Base-by-base conservation (phyloP, 1,284 basidiomycete genomes). In the Microbotryum intermedium region DNA sequence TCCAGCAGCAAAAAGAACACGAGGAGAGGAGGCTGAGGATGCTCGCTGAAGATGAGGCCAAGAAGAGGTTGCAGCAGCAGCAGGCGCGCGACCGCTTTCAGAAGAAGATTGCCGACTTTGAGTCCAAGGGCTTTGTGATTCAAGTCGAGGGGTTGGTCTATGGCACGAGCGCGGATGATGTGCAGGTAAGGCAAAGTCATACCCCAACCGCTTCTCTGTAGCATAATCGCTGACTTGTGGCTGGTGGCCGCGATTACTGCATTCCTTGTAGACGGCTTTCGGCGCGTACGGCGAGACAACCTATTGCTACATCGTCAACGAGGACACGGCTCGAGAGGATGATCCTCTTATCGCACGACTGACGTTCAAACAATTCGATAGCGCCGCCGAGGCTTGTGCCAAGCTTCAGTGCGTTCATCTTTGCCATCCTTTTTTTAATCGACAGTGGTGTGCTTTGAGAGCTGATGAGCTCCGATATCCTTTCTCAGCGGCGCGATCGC, bases 121-220 rank as follows among this genome's bases (percentile, higher is more conserved):
- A 67, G 50, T 54, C 57, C 4, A 53, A 45, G 13, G 67, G 67
- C 0, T 61, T 62, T 11, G 62, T 65, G 21, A 65, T 69, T 13
- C 57, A 64, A 50, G 67, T 69, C 34, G 62, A 58, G 25, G 65
- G 65, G 6, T 46, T 69, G n/a, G 62, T 69, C 2, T 50, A 29
- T 20, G 67, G 67, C 1, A 69, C 67, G 21, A 67, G 65, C 28
- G 65, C 58, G 2, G 67, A 69, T 53, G 67, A 69, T 18, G 67
- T 69, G 7, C 62, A 68, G 57, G 67, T 62, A 30, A 42, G 62
- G 46, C 25, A 9, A 9, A 6, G 2, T 10, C 9, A 16, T 9
- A 4, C n/a, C 2, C 29, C 43, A 7, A 23, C 21, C 7, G 4
- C 13, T 10, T 18, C 3, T 28, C 20, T 2, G 28, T 44, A 3